Evolutionary conservation across 345 rosid species (phyloP).

Genomic region (Citrus australasica): DNA sequence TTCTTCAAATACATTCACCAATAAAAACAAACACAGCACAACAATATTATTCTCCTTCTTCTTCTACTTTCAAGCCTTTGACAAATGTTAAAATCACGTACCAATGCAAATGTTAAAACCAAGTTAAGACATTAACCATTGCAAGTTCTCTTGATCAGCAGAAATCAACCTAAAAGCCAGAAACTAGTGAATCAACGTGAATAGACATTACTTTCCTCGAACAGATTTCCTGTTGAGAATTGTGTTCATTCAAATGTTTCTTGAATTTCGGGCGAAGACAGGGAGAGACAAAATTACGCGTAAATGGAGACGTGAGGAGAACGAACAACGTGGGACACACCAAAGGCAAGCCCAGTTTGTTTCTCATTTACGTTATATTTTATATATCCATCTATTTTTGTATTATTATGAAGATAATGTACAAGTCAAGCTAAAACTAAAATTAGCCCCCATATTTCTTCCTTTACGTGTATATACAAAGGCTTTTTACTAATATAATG

Average conservation of each 20-base stretch:
- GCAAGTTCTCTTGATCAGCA: not conserved
- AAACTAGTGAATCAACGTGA: not conserved
- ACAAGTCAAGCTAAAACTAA: not conserved
- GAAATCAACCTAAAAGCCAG: not conserved
- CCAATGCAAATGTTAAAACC: not conserved
- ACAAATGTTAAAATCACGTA: not conserved
- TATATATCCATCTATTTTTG: slow-evolving; percentile 1
- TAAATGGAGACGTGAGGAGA: not conserved
- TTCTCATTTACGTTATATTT: not conserved
- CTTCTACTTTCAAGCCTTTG: not conserved
- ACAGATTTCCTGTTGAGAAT: not conserved
- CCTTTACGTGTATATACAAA: no score
- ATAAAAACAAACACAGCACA: not conserved
- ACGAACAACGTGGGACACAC: slow-evolving; percentile 24
- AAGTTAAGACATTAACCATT: not conserved
- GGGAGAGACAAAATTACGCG: slow-evolving; percentile 11
- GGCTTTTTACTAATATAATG: no score
- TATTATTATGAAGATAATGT: not conserved
- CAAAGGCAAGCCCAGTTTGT: not conserved
- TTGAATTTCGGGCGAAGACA: slow-evolving; percentile 16
- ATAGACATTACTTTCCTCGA: not conserved
- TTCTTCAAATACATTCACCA: not conserved
- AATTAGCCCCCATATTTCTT: no score
- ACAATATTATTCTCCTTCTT: not conserved
- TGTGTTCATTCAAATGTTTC: slow-evolving; percentile 9